Evolutionary conservation across 192 early-diverging fungal species (phyloP), one percentile per base, ranked within the genome.

Genomic region (Chytriomyces confervae): DNA sequence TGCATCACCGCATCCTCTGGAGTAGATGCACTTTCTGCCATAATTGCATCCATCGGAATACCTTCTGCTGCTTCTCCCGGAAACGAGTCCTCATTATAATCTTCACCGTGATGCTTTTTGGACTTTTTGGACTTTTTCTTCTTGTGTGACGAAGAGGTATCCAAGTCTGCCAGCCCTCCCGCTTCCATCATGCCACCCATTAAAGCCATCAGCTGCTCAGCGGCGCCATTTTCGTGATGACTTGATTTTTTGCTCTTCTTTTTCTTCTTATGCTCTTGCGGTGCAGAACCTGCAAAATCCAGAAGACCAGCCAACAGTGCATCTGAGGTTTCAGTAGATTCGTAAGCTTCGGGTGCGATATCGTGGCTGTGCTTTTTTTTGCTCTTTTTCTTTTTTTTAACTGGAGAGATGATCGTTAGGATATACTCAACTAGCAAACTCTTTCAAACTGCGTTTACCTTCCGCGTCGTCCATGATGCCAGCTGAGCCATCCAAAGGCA

Each of bases 381-480:
- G 36, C 80, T 29, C 53, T 79, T 81, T 66, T 84, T 84, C 27
- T 79, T 73, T 49, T 84, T 78, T 57, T 76, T 80, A 8, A 23
- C 77, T 51, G 72, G 16, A 46, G 27, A 36, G 44, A 48, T 49
- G 6, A 36, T 5, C 0, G 50, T 64, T 5, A 24, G 29, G 23
- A 74, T 47, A 61, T 16, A 23, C 63, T 51, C n/a, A 48, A 45
- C 18, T 16, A 43, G 23, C 71, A 43, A 24, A 57, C 13, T 24
- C 47, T 57, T 43, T 18, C 16, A n/a, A 36, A 29, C 64, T 57
- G 5, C 47, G 16, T 47, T 69, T 48, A 73, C 76, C 46, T 24
- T 10, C 43, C 36, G 36, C 36, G 36, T 36, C 36, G 36, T 36
- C 36, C 36, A 36, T 36, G 36, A 36, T 36, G 36, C 36, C 36